A percentile compares a stretch with the other conserved stretches of the same genome.
Evolutionary conservation across 2,329 filamentous ascomycete species (phyloP).

Genomic region (Capronia americana): DNA sequence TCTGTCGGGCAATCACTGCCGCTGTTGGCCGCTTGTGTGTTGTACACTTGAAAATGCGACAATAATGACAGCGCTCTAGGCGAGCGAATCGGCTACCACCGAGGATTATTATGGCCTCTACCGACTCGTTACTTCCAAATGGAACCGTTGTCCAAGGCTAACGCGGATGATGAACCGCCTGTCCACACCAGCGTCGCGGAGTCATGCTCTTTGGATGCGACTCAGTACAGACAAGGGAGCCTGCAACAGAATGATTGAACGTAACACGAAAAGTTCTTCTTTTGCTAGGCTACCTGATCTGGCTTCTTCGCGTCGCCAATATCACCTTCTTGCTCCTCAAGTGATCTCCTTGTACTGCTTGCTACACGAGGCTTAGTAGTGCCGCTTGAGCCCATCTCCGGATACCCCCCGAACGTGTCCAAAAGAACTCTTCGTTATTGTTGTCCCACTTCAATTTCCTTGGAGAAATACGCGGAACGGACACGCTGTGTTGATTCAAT

Average conservation of each 20-base stretch:
- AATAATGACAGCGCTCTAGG: neutral
- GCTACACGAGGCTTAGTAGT: conserved; percentile 25
- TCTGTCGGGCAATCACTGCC: neutral
- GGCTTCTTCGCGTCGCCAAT: conserved; percentile 14
- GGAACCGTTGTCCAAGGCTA: neutral
- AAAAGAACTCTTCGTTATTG: neutral
- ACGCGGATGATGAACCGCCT: neutral
- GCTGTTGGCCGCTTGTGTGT: neutral
- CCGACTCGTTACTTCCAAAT: neutral
- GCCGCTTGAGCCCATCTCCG: conserved; percentile 6
- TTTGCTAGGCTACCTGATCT: conserved; percentile 29
- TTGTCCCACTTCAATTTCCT: conserved; percentile 8
- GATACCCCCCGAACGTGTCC: neutral
- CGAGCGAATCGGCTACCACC: neutral
- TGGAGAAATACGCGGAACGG: neutral
- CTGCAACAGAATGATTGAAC: neutral
- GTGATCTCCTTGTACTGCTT: conserved; percentile 21
- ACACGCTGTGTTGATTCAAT: neutral
- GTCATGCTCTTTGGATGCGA: neutral
- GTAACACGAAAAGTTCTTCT: conserved; percentile 21
- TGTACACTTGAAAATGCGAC: neutral
- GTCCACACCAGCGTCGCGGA: neutral
- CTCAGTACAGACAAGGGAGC: neutral
- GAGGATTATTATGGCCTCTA: neutral
- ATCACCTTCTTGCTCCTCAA: conserved; percentile 8